Evolutionary conservation across 345 rosid species (phyloP).

Genomic region (Moringa oleifera): DNA sequence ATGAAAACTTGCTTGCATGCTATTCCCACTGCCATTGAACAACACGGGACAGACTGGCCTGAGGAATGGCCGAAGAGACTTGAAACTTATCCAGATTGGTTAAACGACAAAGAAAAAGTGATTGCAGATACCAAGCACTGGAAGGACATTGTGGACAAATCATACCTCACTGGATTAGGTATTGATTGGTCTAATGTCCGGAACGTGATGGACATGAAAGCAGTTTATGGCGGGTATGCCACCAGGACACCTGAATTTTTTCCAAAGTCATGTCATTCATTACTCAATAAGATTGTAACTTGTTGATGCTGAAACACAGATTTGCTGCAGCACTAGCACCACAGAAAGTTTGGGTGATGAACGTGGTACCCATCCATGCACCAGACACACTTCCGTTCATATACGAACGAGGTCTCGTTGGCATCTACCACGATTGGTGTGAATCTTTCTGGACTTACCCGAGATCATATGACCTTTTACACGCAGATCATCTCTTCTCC

Average conservation of each 20-base stretch:
- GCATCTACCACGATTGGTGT: conserved; percentile 96
- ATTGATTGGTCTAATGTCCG: conserved; percentile 79
- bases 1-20: conserved; percentile 71
- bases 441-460: conserved; percentile 88
- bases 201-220: conserved; percentile 95
- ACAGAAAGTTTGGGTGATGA: conserved; percentile 90
- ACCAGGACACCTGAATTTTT: conserved; percentile 1
- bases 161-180: conserved; percentile 79
- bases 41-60: conserved; percentile 97
- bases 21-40: conserved; percentile 80
- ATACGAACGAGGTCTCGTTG: conserved; percentile 73
- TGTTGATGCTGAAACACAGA: conserved; percentile 32
- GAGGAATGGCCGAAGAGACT: conserved; percentile 97
- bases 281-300: neutral
- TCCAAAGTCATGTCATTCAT: too few species aligned
- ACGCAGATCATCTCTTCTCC: conserved; percentile 93
- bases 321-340: conserved; percentile 81
- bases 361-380: conserved; percentile 80
- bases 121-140: conserved; percentile 61
- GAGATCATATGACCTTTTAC: conserved; percentile 92
- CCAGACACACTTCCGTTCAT: conserved; percentile 91
- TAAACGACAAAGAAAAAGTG: conserved; percentile 56
- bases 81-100: conserved; percentile 93
- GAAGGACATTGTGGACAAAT: conserved; percentile 71
- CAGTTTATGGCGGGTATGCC: conserved; percentile 87